These are phyloP conservation scores for Lasiosphaeriaceae sp. DNA, from an alignment of 495 filamentous ascomycete species.

Conservation along the genomic window DNA sequence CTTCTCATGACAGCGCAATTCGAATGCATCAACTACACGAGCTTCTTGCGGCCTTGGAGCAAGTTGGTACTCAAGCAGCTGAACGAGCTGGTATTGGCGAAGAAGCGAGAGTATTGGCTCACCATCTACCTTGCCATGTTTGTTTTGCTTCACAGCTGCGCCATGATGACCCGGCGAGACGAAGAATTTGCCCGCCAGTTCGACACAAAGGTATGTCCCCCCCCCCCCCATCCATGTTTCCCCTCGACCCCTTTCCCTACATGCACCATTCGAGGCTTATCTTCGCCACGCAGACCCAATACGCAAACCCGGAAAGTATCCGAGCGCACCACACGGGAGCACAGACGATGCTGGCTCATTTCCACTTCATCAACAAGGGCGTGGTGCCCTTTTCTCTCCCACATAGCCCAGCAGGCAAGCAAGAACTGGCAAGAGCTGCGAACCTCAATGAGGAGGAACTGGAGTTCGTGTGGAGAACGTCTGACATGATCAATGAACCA, in stretches of 20 bases:
- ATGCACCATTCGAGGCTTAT: not conserved
- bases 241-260: not conserved
- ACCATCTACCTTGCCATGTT: slow-evolving; percentile 26
- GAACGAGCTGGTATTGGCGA: slow-evolving; percentile 23
- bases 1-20: slow-evolving; percentile 27
- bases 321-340: slow-evolving; percentile 28
- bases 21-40: slow-evolving; percentile 27
- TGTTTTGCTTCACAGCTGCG: slow-evolving; percentile 26
- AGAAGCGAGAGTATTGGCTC: slow-evolving; percentile 28
- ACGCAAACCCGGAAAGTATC: slow-evolving; percentile 23
- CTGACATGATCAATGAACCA: slow-evolving; percentile 11
- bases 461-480: slow-evolving; percentile 21
- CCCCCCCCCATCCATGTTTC: not conserved
- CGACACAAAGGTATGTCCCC: slow-evolving; percentile 11
- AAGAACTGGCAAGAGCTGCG: slow-evolving; percentile 21
- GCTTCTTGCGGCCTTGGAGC: slow-evolving; percentile 21
- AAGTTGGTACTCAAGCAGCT: slow-evolving; percentile 26
- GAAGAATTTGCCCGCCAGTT: slow-evolving; percentile 21
- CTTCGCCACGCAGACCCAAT: not conserved
- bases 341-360: slow-evolving; percentile 41
- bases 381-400: slow-evolving; percentile 21
- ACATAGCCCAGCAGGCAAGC: slow-evolving; percentile 6
- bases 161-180: slow-evolving; percentile 23
- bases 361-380: slow-evolving; percentile 42
- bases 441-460: slow-evolving; percentile 19